Base-by-base conservation (phyloP, 306 rosid species). In the Quercus aquifolioides region DNA sequence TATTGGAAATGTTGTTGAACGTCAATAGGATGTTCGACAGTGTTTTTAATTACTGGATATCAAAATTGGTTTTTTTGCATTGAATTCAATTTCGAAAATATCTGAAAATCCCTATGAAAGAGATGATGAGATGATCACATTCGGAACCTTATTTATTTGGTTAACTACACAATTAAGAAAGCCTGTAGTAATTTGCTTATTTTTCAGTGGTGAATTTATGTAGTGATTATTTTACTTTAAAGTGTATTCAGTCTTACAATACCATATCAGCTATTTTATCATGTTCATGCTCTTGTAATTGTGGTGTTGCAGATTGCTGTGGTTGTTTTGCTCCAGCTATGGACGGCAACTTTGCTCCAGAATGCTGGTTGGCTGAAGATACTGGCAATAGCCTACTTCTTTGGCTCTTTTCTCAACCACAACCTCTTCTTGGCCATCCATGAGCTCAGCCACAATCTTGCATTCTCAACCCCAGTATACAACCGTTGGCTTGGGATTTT, bases 381-480 rank as follows among this genome's bases (percentile, higher is more conserved):
- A 68, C 77, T 92, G 43, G 83, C 84, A 54, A 74, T 85, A 67
- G 95, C 97, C 75, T 95, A 95, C 85, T 95, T 89, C 87, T 95
- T 95, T 26, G 97, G 99, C 55, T 88, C 99, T 73, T 91, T 95
- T 86, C 92, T 95, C 79, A 95, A 92, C 85, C 99, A 95, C 90
- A 92, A 92, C 76, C 97, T 95, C 69, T 95, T 92, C 88, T 83
- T 95, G 81, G 99, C 97, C 59, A 92, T 95, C 86, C 99, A 95
- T 73, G 99, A 95, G 85, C 91, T 92, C 77, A 91, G 97, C 79
- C 99, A 95, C 92, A 95, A 92, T 82, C 97, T 95, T 7, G 96
- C 99, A 80, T 95, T 95, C 91, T 90, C 95, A 30, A 86, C 88
- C 54, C 99, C 97, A 4, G 85, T 60, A 77, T 82, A 69, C 84